Percentiles rank a stretch among this genome's conserved stretches.
Conservation (phyloP, 305 asterid species). For the Fraxinus paxiana region DNA sequence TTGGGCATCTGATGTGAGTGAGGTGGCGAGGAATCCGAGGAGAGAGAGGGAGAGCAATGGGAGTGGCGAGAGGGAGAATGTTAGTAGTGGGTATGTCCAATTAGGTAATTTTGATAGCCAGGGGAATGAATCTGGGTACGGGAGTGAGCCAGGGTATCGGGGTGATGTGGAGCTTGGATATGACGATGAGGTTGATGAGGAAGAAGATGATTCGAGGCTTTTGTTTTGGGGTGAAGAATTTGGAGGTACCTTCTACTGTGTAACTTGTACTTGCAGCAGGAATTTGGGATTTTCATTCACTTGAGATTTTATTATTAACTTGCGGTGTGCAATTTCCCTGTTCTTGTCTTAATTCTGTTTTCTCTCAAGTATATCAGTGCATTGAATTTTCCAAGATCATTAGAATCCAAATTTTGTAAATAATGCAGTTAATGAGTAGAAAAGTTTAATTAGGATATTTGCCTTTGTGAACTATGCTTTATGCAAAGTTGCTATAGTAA, state of each 20-base stretch:
- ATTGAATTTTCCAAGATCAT: background rate
- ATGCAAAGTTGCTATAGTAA: background rate
- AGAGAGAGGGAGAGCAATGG: conserved; percentile 55
- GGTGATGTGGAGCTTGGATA: conserved; percentile 87
- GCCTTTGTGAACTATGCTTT: background rate
- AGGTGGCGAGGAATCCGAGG: conserved; percentile 49
- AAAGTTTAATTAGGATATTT: background rate
- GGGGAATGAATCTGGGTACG: conserved; percentile 88
- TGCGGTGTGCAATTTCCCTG: background rate
- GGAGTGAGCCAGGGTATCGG: conserved; percentile 88
- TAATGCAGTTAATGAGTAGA: background rate
- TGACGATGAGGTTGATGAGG: conserved; percentile 72
- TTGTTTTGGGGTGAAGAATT: conserved; percentile 79
- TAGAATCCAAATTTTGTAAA: background rate
- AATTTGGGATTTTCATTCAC: background rate
- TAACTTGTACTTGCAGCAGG: background rate
- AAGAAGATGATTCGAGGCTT: conserved; percentile 70
- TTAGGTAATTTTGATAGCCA: conserved; percentile 50
- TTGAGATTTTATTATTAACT: background rate
- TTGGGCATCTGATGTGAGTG: conserved; percentile 94
- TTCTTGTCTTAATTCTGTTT: background rate
- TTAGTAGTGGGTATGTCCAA: conserved; percentile 41
- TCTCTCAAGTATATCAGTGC: background rate
- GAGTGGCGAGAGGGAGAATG: conserved; percentile 55
- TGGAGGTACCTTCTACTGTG: conserved; percentile 50